Evolutionary conservation across 805 yeast species (phyloP).

Genomic region (Myxozyma geophila): DNA sequence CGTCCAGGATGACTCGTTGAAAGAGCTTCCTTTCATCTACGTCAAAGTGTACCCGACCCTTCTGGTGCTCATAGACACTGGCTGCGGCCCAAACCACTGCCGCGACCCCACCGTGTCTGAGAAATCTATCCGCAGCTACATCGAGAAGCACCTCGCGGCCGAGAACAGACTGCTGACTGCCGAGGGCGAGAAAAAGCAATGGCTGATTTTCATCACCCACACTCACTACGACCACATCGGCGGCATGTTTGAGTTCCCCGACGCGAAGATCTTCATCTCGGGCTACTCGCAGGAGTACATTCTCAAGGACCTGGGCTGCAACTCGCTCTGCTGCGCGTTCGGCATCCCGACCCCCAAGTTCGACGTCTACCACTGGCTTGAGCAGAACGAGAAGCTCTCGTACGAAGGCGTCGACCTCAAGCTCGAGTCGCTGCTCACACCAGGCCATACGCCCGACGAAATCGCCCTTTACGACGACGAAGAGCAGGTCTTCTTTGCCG

Average conservation of each 20-base stretch:
- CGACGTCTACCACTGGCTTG: conserved; percentile 34
- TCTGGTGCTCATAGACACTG: conserved; percentile 33
- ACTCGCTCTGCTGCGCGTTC: conserved; percentile 36
- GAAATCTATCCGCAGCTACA: conserved; percentile 30
- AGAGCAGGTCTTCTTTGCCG: conserved; percentile 36
- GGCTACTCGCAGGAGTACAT: conserved; percentile 33
- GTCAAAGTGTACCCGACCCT: conserved; percentile 35
- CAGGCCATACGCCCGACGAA: conserved; percentile 37
- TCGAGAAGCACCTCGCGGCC: conserved; percentile 28
- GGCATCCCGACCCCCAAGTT: conserved; percentile 36
- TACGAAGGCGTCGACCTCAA: conserved; percentile 32
- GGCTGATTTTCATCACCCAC: conserved; percentile 36
- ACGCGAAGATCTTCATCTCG: conserved; percentile 33
- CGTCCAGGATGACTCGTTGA: conserved; percentile 36
- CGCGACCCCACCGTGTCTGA: conserved; percentile 31
- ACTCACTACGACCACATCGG: conserved; percentile 38
- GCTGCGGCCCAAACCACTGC: conserved; percentile 36
- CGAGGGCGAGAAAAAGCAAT: conserved; percentile 33
- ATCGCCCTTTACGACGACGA: conserved; percentile 36
- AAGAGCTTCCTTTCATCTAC: conserved; percentile 36
- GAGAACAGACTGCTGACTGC: conserved; percentile 21
- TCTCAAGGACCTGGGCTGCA: conserved; percentile 35
- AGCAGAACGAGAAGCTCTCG: conserved; percentile 32
- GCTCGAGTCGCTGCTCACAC: conserved; percentile 33
- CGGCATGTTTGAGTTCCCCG: conserved; percentile 33